These are phyloP conservation scores for Blepharisma stoltei DNA, from an alignment of 73 alveolate species.

Conservation along the genomic window DNA sequence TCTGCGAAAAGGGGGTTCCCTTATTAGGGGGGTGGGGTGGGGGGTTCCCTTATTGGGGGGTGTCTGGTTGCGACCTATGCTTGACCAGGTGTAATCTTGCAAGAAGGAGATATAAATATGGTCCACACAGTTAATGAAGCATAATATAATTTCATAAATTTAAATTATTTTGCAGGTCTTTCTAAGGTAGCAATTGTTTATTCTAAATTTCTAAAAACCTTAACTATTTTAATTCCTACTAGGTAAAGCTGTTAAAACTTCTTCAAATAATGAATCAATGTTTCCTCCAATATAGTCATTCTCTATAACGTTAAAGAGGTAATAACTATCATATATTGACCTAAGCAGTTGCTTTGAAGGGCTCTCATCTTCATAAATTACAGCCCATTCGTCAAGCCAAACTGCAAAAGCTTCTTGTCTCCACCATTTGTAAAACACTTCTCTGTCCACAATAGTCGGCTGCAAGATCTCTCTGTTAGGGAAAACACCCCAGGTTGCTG, in stretches of 20 bases:
- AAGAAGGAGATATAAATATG: no score
- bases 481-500: constrained; percentile 79
- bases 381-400: constrained; percentile 54
- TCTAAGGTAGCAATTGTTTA: no score
- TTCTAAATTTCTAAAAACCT: no score
- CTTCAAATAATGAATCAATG: constrained; percentile 32
- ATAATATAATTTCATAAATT: no score
- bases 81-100: no score
- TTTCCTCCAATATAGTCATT: constrained; percentile 56
- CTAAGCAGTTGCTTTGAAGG: constrained; percentile 31
- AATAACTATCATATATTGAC: constrained; percentile 33
- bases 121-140: no score
- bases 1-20: no score
- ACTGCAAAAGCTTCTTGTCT: constrained; percentile 56
- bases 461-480: constrained; percentile 48
- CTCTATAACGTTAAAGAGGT: constrained; percentile 58
- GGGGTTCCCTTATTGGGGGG: no score
- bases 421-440: constrained; percentile 56
- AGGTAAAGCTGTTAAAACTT: neutral
- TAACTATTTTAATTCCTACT: no score
- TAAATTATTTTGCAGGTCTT: no score
- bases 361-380: constrained; percentile 46
- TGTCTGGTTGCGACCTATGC: no score
- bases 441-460: constrained; percentile 70
- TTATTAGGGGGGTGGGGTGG: no score